phyloP scores from a whole-genome alignment of 1,139 yeast species.

The Blastobotrys persicus region DNA sequence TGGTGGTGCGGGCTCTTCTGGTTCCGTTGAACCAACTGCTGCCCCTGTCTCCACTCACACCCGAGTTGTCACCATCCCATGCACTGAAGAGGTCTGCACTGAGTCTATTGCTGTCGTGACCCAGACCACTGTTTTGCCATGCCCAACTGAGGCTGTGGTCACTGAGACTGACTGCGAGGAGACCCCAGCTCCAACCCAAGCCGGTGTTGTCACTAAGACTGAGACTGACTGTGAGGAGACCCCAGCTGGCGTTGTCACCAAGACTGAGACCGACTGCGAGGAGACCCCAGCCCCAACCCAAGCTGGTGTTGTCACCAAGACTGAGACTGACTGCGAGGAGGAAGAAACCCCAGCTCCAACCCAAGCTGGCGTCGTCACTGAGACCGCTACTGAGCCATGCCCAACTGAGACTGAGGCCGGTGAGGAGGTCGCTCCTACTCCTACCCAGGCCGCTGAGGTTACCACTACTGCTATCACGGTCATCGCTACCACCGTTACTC shows the following conservation, averaged over 20 bases:
- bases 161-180: constrained; percentile 8
- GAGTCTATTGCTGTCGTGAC: neutral
- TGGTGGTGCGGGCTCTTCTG: constrained; percentile 1
- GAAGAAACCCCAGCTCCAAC: neutral
- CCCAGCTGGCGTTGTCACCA: constrained; percentile 1
- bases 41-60: neutral
- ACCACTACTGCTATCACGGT: constrained; percentile 7
- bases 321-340: neutral
- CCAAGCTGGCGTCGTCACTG: constrained; percentile 4
- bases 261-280: neutral
- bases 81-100: constrained; percentile 2
- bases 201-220: neutral
- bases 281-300: constrained; percentile 1
- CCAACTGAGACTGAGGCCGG: neutral
- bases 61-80: constrained; percentile 5
- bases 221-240: neutral
- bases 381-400: constrained; percentile 1
- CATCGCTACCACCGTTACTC: constrained; percentile 4
- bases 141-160: constrained; percentile 1
- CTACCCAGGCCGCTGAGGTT: constrained; percentile 2
- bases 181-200: constrained; percentile 2
- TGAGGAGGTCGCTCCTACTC: neutral
- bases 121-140: constrained; percentile 3
- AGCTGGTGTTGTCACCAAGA: constrained; percentile 2
- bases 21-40: constrained; percentile 1